Evolutionary conservation across 495 filamentous ascomycete genomes (phyloP).

Genomic region (Penicillium manginii): DNA sequence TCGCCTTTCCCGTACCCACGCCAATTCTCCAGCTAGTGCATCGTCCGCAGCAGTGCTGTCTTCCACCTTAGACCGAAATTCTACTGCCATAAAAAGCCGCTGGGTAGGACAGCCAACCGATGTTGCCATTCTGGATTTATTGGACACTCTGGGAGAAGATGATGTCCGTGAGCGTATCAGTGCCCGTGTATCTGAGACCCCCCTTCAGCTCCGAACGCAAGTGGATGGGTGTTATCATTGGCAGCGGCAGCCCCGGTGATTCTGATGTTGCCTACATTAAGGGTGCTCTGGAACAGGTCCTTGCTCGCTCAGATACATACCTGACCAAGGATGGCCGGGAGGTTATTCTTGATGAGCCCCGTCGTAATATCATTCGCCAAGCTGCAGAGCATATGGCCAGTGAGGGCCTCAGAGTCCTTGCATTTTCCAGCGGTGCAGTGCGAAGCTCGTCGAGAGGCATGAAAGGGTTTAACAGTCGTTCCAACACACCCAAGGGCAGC

Average conservation of each 20-base stretch:
- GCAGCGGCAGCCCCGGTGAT: slow-evolving; percentile 50
- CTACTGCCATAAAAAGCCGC: slow-evolving; percentile 69
- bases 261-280: slow-evolving; percentile 88
- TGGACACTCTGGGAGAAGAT: slow-evolving; percentile 87
- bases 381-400: slow-evolving; percentile 91
- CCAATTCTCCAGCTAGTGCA: slow-evolving; percentile 64
- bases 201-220: slow-evolving; percentile 97
- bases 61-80: slow-evolving; percentile 68
- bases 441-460: slow-evolving; percentile 37
- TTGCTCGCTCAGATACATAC: slow-evolving; percentile 88
- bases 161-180: slow-evolving; percentile 87
- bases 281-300: slow-evolving; percentile 85
- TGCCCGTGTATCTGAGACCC: slow-evolving; percentile 76
- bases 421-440: slow-evolving; percentile 78
- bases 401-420: slow-evolving; percentile 88
- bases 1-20: slow-evolving; percentile 65
- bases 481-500: slow-evolving; percentile 51
- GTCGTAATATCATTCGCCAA: slow-evolving; percentile 71
- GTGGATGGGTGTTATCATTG: slow-evolving; percentile 97
- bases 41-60: slow-evolving; percentile 77
- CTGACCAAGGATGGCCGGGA: slow-evolving; percentile 85
- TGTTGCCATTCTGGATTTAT: slow-evolving; percentile 88
- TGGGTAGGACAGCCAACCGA: slow-evolving; percentile 98
- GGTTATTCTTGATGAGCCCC: slow-evolving; percentile 78
- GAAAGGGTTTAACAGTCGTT: slow-evolving; percentile 45